Base-by-base conservation (phyloP, 2,329 filamentous ascomycete genomes). In the Epicoccum nigrum region DNA sequence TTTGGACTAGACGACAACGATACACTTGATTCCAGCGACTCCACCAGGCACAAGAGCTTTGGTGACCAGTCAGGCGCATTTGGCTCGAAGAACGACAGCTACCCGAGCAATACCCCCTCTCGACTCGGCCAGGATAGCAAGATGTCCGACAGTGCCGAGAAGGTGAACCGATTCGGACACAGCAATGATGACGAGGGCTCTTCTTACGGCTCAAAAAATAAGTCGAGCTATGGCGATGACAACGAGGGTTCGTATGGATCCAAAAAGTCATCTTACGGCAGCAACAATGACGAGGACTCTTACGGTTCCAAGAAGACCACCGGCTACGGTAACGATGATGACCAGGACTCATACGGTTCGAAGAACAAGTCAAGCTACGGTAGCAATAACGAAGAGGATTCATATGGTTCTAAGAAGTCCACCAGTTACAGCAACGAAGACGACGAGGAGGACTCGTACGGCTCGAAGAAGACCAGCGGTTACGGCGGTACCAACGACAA, bases 21-120 rank as follows among this genome's bases (percentile, higher is more conserved):
- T 16, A 46, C 49, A 4, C 38, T 52, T n/a, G 43, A 46, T 15
- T 52, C 49, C 31, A 52, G 49, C 38, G 30, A 45, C 37, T 46
- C 19, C 25, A 25, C 17, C 20, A 45, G 15, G 16, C 31, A 42
- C n/a, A 51, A 42, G 31, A 51, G 48, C 37, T 51, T 37, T 4
- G 48, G 48, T 6, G 48, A 51, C 16, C 42, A 51, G 31, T 51
- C 48, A 2, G 48, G 48, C 13, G 48, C 48, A 3, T 51, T 45
- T 19, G 48, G 48, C 8, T 51, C 48, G 5, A 51, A 51, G 37
- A 51, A 51, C 25, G 17, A 45, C 23, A 40, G 45, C 5, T 19
- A 28, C 9, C 28, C 38, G 27, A 31, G 27, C 27, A 32, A 32
- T 9, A 43, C 33, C n/a, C 16, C 17, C 1, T 32, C 39, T 9